Evolutionary conservation across 208 protist species (phyloP).

Genomic region (Blechomonas ayalai): DNA sequence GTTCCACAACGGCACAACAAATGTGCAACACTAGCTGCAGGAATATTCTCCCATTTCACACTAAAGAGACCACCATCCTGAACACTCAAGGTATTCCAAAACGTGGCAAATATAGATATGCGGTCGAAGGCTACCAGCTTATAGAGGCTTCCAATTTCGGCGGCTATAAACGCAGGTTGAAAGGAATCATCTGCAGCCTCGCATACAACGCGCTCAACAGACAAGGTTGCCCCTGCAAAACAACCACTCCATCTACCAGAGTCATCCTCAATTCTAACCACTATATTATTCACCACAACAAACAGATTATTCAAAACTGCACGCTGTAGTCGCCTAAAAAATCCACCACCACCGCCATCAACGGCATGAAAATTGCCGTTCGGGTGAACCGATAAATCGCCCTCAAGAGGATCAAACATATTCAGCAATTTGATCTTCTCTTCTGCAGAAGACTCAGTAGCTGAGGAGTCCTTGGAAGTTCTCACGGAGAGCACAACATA

Average conservation of each 20-base stretch:
- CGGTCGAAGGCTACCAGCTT: too few relatives aligned
- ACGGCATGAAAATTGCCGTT: background rate
- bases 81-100: too few relatives aligned
- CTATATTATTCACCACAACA: conserved; percentile 35
- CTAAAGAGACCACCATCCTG: too few relatives aligned
- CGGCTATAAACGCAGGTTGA: conserved; percentile 11
- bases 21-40: too few relatives aligned
- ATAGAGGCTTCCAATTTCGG: too few relatives aligned
- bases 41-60: too few relatives aligned
- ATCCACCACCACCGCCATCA: conserved; percentile 11
- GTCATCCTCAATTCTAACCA: conserved; percentile 32
- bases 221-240: conserved; percentile 6
- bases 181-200: conserved; percentile 27
- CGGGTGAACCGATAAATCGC: too few relatives aligned
- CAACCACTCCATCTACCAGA: conserved; percentile 21
- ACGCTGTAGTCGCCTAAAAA: conserved; percentile 46
- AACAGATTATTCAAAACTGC: conserved; percentile 52
- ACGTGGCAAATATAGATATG: too few relatives aligned
- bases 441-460: background rate
- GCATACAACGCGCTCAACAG: conserved; percentile 19
- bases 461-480: background rate
- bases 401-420: too few relatives aligned
- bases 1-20: too few relatives aligned
- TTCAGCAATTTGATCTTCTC: too few relatives aligned
- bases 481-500: conserved; percentile 13